Evolutionary conservation across 2,329 filamentous ascomycete genomes (phyloP), one percentile per base, ranked within the genome.

Genomic region (Colletotrichum sublineola): DNA sequence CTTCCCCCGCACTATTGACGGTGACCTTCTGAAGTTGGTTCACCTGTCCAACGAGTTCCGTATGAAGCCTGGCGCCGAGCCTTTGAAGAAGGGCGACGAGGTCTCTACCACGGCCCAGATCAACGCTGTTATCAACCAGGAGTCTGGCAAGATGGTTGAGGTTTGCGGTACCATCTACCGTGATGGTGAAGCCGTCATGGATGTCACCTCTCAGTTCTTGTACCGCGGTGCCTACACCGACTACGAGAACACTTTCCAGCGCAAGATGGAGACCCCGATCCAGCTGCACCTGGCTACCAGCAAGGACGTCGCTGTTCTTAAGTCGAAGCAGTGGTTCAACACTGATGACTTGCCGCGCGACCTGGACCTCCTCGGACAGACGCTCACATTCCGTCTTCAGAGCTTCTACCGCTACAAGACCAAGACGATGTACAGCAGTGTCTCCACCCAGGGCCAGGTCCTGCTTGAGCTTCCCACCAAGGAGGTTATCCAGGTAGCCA

Each of bases 111-210:
- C 94, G 67, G 96, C 96, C 55, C 95, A 97, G 81, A 94, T 99
- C 85, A 98, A 99, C 78, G 95, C 96, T 20, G 95, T 99, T 78
- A 93, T 99, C 86, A 99, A 98, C 85, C 95, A 99, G 82, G 95
- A 97, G 18, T 95, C 96, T 73, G 96, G 96, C 60, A 99, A 99
- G 88, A 98, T 99, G 95, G 97, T 99, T 24, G 97, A 99, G 84
- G 96, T 99, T n/a, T 98, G 95, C 79, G 96, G 96, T 74, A 99
- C 96, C 7, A 97, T 99, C 78, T 92, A 89, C 66, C 93, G 96
- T 55, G 91, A 95, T 66, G 93, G 93, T 36, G 83, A 93, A 81
- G 88, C 95, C 7, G 94, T 99, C 74, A 99, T 99, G 96, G 95
- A 99, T 81, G 96, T 99, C 38, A 98, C 95, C 15, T 98, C 95